Base-by-base conservation (phyloP, 768 basidiomycete genomes). In the Amanita pseudoporphyria region DNA sequence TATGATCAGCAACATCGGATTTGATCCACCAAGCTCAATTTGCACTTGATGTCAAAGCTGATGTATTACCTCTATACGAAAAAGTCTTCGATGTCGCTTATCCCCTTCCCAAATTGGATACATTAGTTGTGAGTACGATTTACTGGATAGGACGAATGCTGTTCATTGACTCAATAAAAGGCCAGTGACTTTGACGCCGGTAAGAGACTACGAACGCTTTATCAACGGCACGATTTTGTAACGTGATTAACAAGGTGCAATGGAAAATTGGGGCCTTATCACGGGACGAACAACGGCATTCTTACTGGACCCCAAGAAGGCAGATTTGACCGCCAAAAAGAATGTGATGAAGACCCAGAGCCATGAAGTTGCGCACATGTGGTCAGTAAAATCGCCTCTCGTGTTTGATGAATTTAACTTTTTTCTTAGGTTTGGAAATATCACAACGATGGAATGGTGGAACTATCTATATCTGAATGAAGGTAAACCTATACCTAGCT, bases 251-350 rank as follows among this genome's bases (percentile, higher is more conserved):
- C 37, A 56, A 71, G 78, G 83, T 52, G 85, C 86, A 4, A 93
- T 94, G 93, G 94, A 96, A 66, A 93, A 92, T 63, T 92, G 87
- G 87, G 90, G 88, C 22, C 69, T 95, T 50, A 96, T 96, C 61
- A 94, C 86, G 12, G 94, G 93, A 16, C 71, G 93, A 38, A 93
- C 91, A 0, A 79, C 72, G 36, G 84, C 82, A 3, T 86, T 89
- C 62, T 67, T 95, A 37, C 73, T 87, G 53, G 87, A 96, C 62
- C 79, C 81, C n/a, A 71, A 83, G 61, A 81, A 77, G 48, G 76
- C 77, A 21, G 84, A 88, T 57, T 65, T 91, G 42, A 67, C 68
- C 9, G 84, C 81, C 35, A 87, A 84, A 73, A 88, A 92, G 64
- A 69, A 76, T n/a, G 79, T 95, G 49, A 86, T 87, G 2, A 65